These are phyloP conservation scores for Areca catechu DNA, from an alignment of 176 grass and related monocot species.

Conservation along the genomic window DNA sequence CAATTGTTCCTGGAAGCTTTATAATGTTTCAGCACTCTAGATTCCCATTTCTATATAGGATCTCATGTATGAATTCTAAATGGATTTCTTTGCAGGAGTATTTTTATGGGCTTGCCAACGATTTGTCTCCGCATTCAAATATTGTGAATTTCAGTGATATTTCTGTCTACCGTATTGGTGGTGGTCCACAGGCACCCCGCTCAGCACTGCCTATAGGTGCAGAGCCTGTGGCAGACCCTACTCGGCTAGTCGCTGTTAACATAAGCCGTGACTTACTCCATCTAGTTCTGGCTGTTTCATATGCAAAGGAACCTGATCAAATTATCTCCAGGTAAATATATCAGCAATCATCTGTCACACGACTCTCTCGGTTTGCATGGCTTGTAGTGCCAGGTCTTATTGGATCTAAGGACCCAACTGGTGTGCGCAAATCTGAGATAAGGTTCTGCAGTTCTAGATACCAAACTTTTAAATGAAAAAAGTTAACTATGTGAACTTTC, in stretches of 20 bases:
- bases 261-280: conserved; percentile 92
- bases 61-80: background rate
- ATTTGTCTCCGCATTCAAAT: conserved; percentile 92
- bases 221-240: conserved; percentile 82
- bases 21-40: too few species aligned
- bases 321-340: conserved; percentile 74
- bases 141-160: conserved; percentile 82
- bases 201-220: conserved; percentile 85
- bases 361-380: too few species aligned
- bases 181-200: conserved; percentile 80
- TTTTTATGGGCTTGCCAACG: conserved; percentile 87
- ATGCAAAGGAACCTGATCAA: conserved; percentile 83
- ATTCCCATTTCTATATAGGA: background rate
- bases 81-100: conserved; percentile 54
- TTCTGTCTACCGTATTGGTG: conserved; percentile 77
- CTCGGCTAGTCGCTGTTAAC: conserved; percentile 58
- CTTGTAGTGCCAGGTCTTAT: too few species aligned
- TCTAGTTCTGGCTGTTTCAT: conserved; percentile 74
- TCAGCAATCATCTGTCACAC: too few species aligned
- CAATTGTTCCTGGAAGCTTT: too few species aligned
- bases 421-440: too few species aligned
- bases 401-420: too few species aligned
- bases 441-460: too few species aligned
- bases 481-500: too few species aligned
- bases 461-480: too few species aligned